Base-by-base conservation (phyloP, 495 filamentous ascomycete genomes). In the Annulohypoxylon stygium region DNA sequence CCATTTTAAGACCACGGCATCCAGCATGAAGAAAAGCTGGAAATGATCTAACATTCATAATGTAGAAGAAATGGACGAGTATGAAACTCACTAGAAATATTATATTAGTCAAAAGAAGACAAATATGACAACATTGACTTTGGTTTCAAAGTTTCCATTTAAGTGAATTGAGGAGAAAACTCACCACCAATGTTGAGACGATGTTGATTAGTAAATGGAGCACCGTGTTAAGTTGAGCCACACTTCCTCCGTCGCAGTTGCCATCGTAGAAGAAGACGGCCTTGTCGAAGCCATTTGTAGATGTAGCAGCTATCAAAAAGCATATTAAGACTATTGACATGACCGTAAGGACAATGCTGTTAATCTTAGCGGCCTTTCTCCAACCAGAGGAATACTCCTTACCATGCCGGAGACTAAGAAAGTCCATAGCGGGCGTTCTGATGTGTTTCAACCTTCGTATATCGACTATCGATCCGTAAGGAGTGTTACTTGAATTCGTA, bases 171-270 rank as follows among this genome's bases (percentile, higher is more conserved):
- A 26, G 26, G 26, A 30, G 16, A 65, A 58, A 34, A 65, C 73
- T 71, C 20, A 77, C 75, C 69, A 77, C 72, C 1, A 75, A 53
- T n/a, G 75, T 75, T 14, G 72, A 75, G 12, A 70, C 54, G 30
- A 73, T 39, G 34, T 77, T 77, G 33, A 77, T 73, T 0, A 75
- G 25, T 30, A 77, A 58, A 62, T 77, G 75, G 4, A 77, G 59
- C 9, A 37, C 62, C 63, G 50, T 45, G 30, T 77, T 77, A 2
- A 75, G 14, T 11, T 34, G 33, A 4, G 71, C 51, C 12, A 73
- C 69, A 30, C 33, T 69, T 10, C 61, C 65, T 8, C 53, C 61
- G 6, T 71, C 60, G 18, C 71, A 77, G 18, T 48, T 30, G 12
- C 68, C 71, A 5, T 68, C 58, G 12, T 72, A 70, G 18, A 77